Evolutionary conservation across 2,329 filamentous ascomycete genomes (phyloP).

Genomic region (Nemania abortiva): DNA sequence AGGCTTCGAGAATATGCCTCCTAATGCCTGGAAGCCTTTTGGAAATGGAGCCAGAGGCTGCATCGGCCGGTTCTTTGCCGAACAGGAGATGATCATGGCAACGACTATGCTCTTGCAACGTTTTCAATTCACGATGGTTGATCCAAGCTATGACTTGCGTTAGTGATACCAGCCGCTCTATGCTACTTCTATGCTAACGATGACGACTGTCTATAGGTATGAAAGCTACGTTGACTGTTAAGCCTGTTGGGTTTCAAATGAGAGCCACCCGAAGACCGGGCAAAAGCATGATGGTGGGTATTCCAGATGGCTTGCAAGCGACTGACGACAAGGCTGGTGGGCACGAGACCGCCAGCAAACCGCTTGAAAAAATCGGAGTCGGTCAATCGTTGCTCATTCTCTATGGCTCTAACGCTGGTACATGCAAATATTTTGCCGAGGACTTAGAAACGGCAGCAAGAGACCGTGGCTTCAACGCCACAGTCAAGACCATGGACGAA

Average conservation of each 20-base stretch:
- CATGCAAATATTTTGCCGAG: conserved; percentile 66
- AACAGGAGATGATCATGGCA: conserved; percentile 63
- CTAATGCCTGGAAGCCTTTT: conserved; percentile 63
- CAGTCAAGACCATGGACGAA: conserved; percentile 61
- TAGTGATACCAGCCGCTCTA: neutral
- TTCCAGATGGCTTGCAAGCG: conserved; percentile 12
- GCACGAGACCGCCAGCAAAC: conserved; percentile 25
- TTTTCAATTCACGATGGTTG: conserved; percentile 73
- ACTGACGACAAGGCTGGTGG: neutral
- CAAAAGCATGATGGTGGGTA: conserved; percentile 15
- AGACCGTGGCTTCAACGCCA: conserved; percentile 60
- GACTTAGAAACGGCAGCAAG: conserved; percentile 60
- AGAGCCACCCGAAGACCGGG: conserved; percentile 57
- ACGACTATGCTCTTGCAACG: conserved; percentile 74
- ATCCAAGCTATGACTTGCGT: conserved; percentile 69
- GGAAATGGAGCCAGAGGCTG: conserved; percentile 65
- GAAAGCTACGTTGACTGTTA: conserved; percentile 70
- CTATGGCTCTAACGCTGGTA: conserved; percentile 69
- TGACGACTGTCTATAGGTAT: conserved; percentile 44
- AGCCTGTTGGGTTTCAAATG: conserved; percentile 73
- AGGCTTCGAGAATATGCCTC: conserved; percentile 54
- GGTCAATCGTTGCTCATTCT: conserved; percentile 62
- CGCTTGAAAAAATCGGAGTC: conserved; percentile 47
- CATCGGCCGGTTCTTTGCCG: conserved; percentile 66
- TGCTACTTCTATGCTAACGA: neutral